A percentile compares a stretch with the other conserved stretches of the same genome.
Conservation (phyloP, 2,329 filamentous ascomycete genomes). For the Neonectria sp. region DNA sequence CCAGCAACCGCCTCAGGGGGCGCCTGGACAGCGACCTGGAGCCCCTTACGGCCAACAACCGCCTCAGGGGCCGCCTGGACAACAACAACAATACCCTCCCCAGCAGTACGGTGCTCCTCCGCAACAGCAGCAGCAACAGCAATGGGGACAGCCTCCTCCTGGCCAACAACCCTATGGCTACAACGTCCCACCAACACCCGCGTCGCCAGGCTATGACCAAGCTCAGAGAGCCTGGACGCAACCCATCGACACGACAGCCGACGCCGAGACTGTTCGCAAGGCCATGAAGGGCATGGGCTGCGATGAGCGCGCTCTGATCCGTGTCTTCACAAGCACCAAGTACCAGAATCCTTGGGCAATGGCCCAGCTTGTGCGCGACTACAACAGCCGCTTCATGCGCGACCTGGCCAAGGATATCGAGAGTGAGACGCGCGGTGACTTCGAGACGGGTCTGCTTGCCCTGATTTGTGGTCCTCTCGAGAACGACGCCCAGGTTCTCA, state of each 20-base stretch:
- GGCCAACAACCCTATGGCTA: conserved; percentile 25
- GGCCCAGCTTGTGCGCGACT: conserved; percentile 50
- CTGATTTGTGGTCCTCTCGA: conserved; percentile 51
- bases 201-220: conserved; percentile 50
- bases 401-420: conserved; percentile 53
- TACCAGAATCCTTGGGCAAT: conserved; percentile 53
- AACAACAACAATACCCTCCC: conserved; percentile 21
- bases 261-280: conserved; percentile 50
- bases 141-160: conserved; percentile 33
- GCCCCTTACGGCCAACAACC: conserved; percentile 32
- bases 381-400: conserved; percentile 53
- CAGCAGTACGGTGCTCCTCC: conserved; percentile 28
- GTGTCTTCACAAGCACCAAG: conserved; percentile 48
- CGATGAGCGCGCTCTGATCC: conserved; percentile 50
- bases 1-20: conserved; percentile 13
- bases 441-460: conserved; percentile 50
- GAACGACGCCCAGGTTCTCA: conserved; percentile 50
- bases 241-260: conserved; percentile 49
- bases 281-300: conserved; percentile 56
- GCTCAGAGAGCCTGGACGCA: conserved; percentile 44
- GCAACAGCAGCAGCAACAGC: conserved; percentile 43
- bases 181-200: conserved; percentile 41
- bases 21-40: conserved; percentile 19
- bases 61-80: conserved; percentile 32
- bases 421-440: conserved; percentile 50